phyloP scores from a whole-genome alignment of 192 early-diverging fungal genomes.

The Polychytrium aggregatum region DNA sequence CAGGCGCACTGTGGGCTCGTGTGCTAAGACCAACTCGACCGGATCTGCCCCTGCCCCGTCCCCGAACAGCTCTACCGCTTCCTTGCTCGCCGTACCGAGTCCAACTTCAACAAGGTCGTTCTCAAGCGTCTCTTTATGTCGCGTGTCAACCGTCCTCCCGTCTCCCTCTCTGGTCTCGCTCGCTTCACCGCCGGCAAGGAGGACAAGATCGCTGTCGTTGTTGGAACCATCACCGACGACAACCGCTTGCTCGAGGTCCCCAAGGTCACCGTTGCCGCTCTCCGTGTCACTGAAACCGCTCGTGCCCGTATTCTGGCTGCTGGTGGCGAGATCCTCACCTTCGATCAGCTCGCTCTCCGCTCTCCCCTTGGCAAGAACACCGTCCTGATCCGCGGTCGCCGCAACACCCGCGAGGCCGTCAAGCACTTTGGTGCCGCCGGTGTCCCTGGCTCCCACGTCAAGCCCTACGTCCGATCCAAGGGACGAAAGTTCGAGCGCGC shows the following conservation, averaged over 20 bases:
- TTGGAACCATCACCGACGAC: constrained; percentile 97
- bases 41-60: background rate
- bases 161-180: constrained; percentile 83
- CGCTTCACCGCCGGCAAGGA: constrained; percentile 65
- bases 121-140: constrained; percentile 98
- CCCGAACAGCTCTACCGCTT: constrained; percentile 81
- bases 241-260: constrained; percentile 80
- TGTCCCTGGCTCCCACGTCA: constrained; percentile 52
- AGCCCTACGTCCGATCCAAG: constrained; percentile 97
- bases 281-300: constrained; percentile 90
- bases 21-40: background rate
- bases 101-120: constrained; percentile 98
- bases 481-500: constrained; percentile 99
- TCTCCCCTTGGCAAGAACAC: constrained; percentile 94
- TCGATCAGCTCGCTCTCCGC: constrained; percentile 98
- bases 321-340: constrained; percentile 95
- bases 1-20: background rate
- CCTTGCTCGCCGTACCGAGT: constrained; percentile 96
- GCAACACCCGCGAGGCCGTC: constrained; percentile 90
- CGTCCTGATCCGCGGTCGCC: constrained; percentile 89
- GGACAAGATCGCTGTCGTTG: constrained; percentile 87
- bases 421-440: constrained; percentile 97
- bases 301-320: constrained; percentile 97
- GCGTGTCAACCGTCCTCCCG: constrained; percentile 89
- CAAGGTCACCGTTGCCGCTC: constrained; percentile 92